phyloP scores from a whole-genome alignment of 495 filamentous ascomycete species.

The Talaromyces adpressus region DNA sequence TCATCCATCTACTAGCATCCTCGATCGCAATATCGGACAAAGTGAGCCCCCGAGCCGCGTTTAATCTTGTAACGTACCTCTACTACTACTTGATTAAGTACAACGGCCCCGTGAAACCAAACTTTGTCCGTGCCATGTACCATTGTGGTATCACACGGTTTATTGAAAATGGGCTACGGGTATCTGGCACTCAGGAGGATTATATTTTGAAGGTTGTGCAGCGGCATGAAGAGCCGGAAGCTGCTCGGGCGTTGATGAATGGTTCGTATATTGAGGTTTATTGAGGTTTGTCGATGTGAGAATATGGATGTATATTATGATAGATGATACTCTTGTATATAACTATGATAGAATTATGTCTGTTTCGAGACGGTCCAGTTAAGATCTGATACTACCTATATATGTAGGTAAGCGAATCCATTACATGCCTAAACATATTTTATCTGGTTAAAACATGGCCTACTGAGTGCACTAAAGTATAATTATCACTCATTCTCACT shows the following conservation, averaged over 20 bases:
- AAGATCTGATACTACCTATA: background rate
- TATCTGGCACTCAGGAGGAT: slow-evolving; percentile 22
- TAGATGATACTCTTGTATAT: background rate
- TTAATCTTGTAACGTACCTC: slow-evolving; percentile 31
- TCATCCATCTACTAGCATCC: slow-evolving; percentile 33
- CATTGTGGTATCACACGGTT: slow-evolving; percentile 39
- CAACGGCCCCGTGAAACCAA: slow-evolving; percentile 30
- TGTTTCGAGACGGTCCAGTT: background rate
- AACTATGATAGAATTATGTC: background rate
- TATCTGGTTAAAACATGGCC: background rate
- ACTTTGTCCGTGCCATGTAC: slow-evolving; percentile 36
- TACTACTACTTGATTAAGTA: slow-evolving; percentile 30
- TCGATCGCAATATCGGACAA: slow-evolving; percentile 25
- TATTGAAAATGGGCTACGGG: slow-evolving; percentile 21
- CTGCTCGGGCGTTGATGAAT: slow-evolving; percentile 19
- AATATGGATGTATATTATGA: background rate
- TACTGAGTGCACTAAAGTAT: background rate
- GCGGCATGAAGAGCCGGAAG: slow-evolving; percentile 27
- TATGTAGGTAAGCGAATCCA: too few species aligned
- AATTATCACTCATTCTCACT: background rate
- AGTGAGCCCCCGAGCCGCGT: slow-evolving; percentile 29
- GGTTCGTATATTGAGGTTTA: slow-evolving; percentile 7
- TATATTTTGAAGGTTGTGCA: slow-evolving; percentile 31
- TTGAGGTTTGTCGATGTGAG: slow-evolving; percentile 1
- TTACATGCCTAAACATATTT: background rate